These are phyloP conservation scores for Collybia sordida DNA, from an alignment of 768 basidiomycete genomes.

Conservation along the genomic window DNA sequence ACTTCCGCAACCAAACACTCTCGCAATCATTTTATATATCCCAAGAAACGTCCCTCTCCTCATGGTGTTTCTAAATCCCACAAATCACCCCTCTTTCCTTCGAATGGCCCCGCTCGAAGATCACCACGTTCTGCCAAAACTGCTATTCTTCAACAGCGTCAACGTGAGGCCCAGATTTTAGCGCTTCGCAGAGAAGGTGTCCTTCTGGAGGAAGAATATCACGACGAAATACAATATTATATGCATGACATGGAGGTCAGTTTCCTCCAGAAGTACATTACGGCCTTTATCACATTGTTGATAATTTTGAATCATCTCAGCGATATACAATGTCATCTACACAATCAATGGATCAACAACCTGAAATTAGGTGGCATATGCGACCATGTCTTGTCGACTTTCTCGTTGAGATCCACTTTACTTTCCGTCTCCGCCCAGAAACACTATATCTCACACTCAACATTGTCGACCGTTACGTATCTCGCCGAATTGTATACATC, in stretches of 20 bases:
- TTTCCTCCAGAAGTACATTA: slow-evolving; percentile 10
- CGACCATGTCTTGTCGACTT: slow-evolving; percentile 98
- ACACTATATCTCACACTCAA: slow-evolving; percentile 98
- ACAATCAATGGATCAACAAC: slow-evolving; percentile 98
- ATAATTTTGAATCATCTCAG: slow-evolving; percentile 27
- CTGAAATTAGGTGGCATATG: slow-evolving; percentile 99
- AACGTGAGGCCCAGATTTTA: slow-evolving; percentile 66
- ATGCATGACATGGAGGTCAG: slow-evolving; percentile 99
- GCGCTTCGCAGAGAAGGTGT: slow-evolving; percentile 72
- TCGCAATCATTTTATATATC: slow-evolving; percentile 67
- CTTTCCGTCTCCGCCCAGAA: slow-evolving; percentile 96
- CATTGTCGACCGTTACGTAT: slow-evolving; percentile 98
- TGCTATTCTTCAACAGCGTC: slow-evolving; percentile 60
- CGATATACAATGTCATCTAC: slow-evolving; percentile 86
- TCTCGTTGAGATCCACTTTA: slow-evolving; percentile 97
- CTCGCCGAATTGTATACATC: slow-evolving; percentile 96
- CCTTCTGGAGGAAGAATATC: slow-evolving; percentile 92
- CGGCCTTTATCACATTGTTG: slow-evolving; percentile 15
- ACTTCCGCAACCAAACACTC: slow-evolving; percentile 56
- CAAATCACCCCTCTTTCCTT: slow-evolving; percentile 54
- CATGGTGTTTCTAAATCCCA: slow-evolving; percentile 72
- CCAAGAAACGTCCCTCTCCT: slow-evolving; percentile 85
- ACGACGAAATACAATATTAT: slow-evolving; percentile 87
- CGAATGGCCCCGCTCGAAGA: slow-evolving; percentile 51
- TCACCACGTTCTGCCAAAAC: slow-evolving; percentile 68